phyloP scores from a whole-genome alignment of 192 early-diverging fungal species.

The Coemansia reversa region DNA sequence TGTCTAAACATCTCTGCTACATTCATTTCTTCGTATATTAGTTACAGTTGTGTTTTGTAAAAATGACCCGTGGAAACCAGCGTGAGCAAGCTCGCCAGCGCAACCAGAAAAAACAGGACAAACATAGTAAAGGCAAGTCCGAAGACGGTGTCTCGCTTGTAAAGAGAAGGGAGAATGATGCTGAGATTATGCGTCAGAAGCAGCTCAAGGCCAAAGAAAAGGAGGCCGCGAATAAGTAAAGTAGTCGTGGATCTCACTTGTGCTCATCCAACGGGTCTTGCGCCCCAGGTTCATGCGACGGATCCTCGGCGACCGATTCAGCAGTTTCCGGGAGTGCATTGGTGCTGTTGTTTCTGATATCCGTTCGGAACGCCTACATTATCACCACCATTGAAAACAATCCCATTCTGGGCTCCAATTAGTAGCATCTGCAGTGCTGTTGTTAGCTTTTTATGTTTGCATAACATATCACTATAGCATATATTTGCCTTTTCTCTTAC shows the following conservation, averaged over 20 bases:
- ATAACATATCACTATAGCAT: not conserved
- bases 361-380: constrained; percentile 11
- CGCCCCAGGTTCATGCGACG: not conserved
- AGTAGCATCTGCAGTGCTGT: not conserved
- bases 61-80: constrained; percentile 59
- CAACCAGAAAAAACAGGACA: constrained; percentile 48
- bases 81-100: constrained; percentile 53
- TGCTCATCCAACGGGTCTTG: not conserved
- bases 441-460: not conserved
- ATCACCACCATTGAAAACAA: not conserved
- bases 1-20: not conserved
- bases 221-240: not conserved
- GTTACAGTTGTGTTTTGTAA: not conserved
- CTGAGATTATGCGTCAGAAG: constrained; percentile 54
- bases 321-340: not conserved
- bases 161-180: constrained; percentile 46
- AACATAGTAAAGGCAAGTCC: constrained; percentile 33
- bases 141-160: constrained; percentile 29
- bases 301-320: not conserved
- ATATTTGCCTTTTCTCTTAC: constrained; percentile 28
- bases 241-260: not conserved
- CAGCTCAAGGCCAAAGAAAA: constrained; percentile 21
- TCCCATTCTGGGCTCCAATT: not conserved
- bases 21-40: constrained; percentile 3
- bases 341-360: not conserved